Evolutionary conservation across 2,329 filamentous ascomycete genomes (phyloP).

Genomic region (Sporothrix curviconia): DNA sequence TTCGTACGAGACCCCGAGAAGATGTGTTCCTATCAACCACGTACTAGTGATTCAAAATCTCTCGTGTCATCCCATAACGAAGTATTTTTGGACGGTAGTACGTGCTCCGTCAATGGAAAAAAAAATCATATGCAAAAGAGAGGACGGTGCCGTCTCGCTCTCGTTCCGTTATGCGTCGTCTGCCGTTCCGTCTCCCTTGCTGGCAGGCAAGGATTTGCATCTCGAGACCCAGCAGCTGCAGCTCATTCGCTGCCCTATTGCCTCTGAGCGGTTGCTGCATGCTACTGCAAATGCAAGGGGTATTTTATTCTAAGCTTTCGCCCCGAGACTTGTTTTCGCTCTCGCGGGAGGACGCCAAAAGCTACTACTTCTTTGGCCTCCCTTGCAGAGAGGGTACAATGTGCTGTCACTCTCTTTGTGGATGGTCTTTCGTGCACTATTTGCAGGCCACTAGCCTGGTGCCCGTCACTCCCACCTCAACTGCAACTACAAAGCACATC

Average conservation of each 20-base stretch:
- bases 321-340: background rate
- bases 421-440: background rate
- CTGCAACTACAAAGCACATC: background rate
- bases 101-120: no score
- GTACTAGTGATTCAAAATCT: no score
- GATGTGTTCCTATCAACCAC: no score
- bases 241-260: background rate
- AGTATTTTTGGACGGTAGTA: no score
- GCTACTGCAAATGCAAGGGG: constrained; percentile 9
- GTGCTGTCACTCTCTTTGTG: background rate
- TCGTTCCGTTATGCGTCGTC: no score
- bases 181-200: background rate
- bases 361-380: background rate
- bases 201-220: background rate
- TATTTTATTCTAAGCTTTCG: background rate
- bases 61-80: no score
- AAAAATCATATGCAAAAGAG: no score
- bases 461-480: background rate
- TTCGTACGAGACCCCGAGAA: no score
- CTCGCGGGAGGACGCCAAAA: background rate
- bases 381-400: background rate
- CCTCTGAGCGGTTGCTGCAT: background rate
- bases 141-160: no score
- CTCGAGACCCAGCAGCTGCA: background rate
- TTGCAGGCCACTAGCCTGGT: background rate